Base-by-base conservation (phyloP, 345 rosid genomes). In the Lepidium didymum region DNA sequence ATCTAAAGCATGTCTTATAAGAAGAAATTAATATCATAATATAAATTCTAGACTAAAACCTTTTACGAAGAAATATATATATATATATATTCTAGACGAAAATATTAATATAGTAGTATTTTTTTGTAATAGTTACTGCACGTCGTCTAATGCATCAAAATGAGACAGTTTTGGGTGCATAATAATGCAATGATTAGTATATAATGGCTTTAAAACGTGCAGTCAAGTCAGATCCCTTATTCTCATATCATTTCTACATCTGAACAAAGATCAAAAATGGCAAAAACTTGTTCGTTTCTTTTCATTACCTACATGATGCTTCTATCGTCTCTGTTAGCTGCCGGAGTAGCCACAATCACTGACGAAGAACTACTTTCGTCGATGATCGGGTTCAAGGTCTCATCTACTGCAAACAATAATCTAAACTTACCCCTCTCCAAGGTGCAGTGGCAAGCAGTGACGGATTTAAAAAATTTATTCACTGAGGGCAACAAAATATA, bases 401-500 rank as follows among this genome's bases (percentile, higher is more conserved):
- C 70, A 79, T 82, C 49, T 83, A 82, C 70, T 85, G 96, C 68
- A 82, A 74, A 73, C 73, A 76, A 35, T 78, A 78, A 53, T 41
- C 71, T 36, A 71, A 75, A 55, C 63, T 73, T 69, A 60, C 56
- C 64, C 90, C 86, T 12, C 64, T 86, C 40, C 74, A 75, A 81
- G 92, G 89, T n/a, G 89, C 84, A 58, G 83, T 78, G 72, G 86
- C 81, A 16, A 85, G 93, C n/a, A n/a, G n/a, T n/a, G n/a, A n/a
- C n/a, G n/a, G n/a, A n/a, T n/a, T n/a, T n/a, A n/a, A n/a, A n/a
- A n/a, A n/a, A n/a, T n/a, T n/a, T n/a, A n/a, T n/a, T n/a, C n/a
- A n/a, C n/a, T n/a, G n/a, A n/a, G n/a, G n/a, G n/a, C n/a, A n/a
- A n/a, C n/a, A n/a, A n/a, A n/a, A n/a, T n/a, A n/a, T n/a, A n/a